phyloP scores from a whole-genome alignment of 352 stramenopile species.

The Phytophthora palmivora region DNA sequence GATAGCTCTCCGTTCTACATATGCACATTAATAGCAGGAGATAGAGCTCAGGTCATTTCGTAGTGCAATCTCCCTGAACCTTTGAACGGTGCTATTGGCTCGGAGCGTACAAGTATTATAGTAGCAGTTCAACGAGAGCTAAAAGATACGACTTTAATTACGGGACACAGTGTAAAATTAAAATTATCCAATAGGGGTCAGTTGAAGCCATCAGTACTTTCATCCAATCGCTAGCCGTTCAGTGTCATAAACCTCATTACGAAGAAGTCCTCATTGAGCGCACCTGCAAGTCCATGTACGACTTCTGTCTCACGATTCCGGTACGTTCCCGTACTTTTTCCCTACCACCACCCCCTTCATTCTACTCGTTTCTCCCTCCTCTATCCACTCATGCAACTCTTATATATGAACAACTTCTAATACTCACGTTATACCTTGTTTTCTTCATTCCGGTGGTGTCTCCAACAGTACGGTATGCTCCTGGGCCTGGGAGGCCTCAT shows the following conservation, averaged over 20 bases:
- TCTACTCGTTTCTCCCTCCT: conserved; percentile 1
- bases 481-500: conserved; percentile 74
- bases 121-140: too few relatives aligned
- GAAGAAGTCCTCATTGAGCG: conserved; percentile 4
- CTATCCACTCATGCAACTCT: conserved; percentile 5
- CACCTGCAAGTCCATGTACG: conserved; percentile 67
- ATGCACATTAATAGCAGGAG: too few relatives aligned
- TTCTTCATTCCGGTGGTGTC: conserved; percentile 26
- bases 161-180: conserved; percentile 7
- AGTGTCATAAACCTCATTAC: conserved; percentile 5
- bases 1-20: conserved; percentile 15
- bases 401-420: neutral
- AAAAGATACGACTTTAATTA: conserved; percentile 22
- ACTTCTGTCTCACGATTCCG: conserved; percentile 89
- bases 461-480: conserved; percentile 71
- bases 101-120: too few relatives aligned
- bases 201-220: conserved; percentile 26
- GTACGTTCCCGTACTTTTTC: conserved; percentile 45
- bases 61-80: too few relatives aligned
- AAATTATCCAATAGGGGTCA: conserved; percentile 31
- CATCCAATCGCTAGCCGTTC: conserved; percentile 1
- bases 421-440: conserved; percentile 2
- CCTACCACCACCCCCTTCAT: neutral
- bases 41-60: too few relatives aligned
- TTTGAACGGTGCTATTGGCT: too few relatives aligned